Evolutionary conservation across 2,329 filamentous ascomycete species (phyloP), one percentile per base, ranked within the genome.

Genomic region (Lachnum nothofagi): DNA sequence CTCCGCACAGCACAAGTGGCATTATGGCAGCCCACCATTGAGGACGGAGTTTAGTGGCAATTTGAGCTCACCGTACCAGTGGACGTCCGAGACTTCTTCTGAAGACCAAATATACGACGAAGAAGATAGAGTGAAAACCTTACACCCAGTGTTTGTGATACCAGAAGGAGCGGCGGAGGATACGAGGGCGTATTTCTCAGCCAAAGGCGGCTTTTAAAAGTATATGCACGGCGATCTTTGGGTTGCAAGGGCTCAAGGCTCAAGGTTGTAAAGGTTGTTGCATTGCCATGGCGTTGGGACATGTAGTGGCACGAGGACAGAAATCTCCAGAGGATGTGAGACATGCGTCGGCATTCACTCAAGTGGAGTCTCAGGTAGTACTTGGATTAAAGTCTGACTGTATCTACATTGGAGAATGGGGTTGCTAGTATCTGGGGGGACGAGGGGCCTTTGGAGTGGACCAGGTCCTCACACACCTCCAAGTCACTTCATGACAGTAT

Each of bases 131-230:
- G 75, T 95, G 44, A 73, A 71, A 44, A 73, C 85, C 14, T 77
- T 88, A 33, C 89, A 96, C 68, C 91, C 91, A 2, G 78, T 96
- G 22, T 96, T 88, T 69, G 85, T 88, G 54, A 84, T 96, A 57
- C 87, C 90, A 4, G 82, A 86, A 67, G 74, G 79, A 20, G 49
- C 55, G 37, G 62, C 61, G 25, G 63, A 66, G 48, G 48, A 56
- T 42, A 61, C 56, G 39, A 57, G 57, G 47, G 50, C 47, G 24
- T 61, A 66, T 52, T 67, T 63, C 44, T 49, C 55, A 20, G 54
- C 55, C 12, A 63, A 63, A 34, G 59, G 56, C 10, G 55, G 51
- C 1, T 63, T 65, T 47, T 65, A 54, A 44, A 37, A 27, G 37
- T 20, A 24, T 24, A 24, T 39, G 12, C 20, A 24, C 20, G 37